Evolutionary conservation across 1,284 basidiomycete genomes (phyloP), one percentile per base, ranked within the genome.

Genomic region (Cystobasidiaceae sp.): DNA sequence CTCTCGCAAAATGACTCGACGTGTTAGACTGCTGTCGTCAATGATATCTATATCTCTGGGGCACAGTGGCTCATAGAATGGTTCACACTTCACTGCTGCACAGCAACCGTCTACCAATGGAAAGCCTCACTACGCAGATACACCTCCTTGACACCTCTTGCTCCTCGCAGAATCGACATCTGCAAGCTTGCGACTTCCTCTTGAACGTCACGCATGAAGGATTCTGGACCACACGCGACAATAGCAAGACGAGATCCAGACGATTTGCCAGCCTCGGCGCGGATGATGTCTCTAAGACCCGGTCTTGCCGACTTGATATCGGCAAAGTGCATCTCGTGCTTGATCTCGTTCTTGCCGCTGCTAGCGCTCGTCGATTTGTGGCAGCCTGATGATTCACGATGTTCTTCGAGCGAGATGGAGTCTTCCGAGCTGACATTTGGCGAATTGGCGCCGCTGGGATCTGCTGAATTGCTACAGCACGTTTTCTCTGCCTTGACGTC

Each of bases 101-200:
- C 3, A 5, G 8, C 3, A n/a, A 15, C 11, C 25, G 30, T 49
- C 28, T 25, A 54, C 60, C 50, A 54, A 43, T 62, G 60, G 39
- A 50, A 54, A 39, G 60, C 60, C 43, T 61, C 59, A 23, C 46
- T 50, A 41, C 59, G 50, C 5, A 50, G 30, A 19, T 61, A 61
- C 17, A 61, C 15, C 46, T 61, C 59, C n/a, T 32, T 61, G 2
- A 50, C 19, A 15, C 37, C 51, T 0, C 44, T 49, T 37, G 13
- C 51, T 17, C 59, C 59, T 3, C 17, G 25, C 8, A 61, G 17
- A 9, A 61, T 61, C 3, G 50, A 46, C 46, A 41, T 43, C 25
- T 61, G 48, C 32, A 61, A 33, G 21, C 15, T 15, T 25, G 46
- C 46, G n/a, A 62, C 60, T 23, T 51, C 17, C 30, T 23, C 49